Evolutionary conservation across 768 basidiomycete species (phyloP).

Genomic region (Neoboletus brunneissimus): DNA sequence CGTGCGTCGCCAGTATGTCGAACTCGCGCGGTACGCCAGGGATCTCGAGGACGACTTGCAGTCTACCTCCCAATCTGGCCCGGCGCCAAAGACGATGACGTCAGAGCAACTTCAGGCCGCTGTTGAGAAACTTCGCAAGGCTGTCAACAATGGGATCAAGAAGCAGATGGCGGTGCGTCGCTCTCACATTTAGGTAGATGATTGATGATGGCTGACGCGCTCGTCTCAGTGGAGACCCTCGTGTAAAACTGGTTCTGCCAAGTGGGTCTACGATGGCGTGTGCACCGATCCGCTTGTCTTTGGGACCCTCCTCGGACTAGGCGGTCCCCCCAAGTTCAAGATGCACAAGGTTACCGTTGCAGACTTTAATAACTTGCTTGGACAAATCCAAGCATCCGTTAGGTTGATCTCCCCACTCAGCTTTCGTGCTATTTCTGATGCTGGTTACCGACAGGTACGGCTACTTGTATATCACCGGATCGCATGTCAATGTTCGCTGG

Average conservation of each 20-base stretch:
- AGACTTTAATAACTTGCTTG: conserved; percentile 36
- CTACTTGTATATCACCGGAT: conserved; percentile 37
- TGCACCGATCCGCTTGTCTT: conserved; percentile 48
- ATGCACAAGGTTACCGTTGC: conserved; percentile 42
- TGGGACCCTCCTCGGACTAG: conserved; percentile 41
- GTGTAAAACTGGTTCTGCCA: conserved; percentile 45
- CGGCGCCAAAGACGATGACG: conserved; percentile 33
- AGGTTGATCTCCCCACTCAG: conserved; percentile 29
- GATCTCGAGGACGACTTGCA: conserved; percentile 31
- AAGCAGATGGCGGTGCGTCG: conserved; percentile 45
- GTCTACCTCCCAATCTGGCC: conserved; percentile 10
- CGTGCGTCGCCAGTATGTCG: conserved; percentile 27
- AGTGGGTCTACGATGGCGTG: conserved; percentile 52
- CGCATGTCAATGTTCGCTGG: conserved; percentile 45
- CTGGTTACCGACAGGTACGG: conserved; percentile 34
- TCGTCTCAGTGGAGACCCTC: conserved; percentile 47
- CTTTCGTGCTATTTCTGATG: background rate
- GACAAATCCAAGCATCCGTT: conserved; percentile 33
- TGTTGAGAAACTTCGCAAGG: conserved; percentile 44
- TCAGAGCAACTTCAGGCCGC: conserved; percentile 39
- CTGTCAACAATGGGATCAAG: conserved; percentile 46
- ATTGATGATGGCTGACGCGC: background rate
- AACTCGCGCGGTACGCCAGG: conserved; percentile 35
- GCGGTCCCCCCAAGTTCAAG: conserved; percentile 48
- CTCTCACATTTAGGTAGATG: background rate